phyloP scores from a whole-genome alignment of 305 asterid genomes.

The Fraxinus xanthoxyloides region DNA sequence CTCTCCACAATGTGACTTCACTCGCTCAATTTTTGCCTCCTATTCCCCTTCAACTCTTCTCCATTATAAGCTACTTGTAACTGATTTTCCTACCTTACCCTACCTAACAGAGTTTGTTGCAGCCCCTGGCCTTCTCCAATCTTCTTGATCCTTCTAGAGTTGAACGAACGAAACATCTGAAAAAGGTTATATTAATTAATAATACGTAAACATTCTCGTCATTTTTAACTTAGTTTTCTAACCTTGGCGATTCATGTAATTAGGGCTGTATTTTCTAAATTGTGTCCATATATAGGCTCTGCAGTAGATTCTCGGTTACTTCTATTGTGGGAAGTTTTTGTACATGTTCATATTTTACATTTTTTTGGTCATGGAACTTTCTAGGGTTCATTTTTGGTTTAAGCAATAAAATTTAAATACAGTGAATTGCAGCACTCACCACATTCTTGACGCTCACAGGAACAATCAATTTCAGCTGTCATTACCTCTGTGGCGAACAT shows the following conservation, averaged over 20 bases:
- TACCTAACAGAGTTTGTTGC: neutral
- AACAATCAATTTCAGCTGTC: constrained; percentile 87
- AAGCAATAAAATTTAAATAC: neutral
- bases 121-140: neutral
- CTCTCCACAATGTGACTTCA: neutral
- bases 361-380: neutral
- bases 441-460: constrained; percentile 53
- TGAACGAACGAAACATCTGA: neutral
- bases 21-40: neutral
- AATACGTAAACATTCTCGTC: neutral
- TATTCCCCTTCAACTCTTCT: neutral
- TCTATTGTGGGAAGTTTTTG: neutral
- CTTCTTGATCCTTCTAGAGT: neutral
- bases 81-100: neutral
- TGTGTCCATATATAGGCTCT: neutral
- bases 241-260: neutral
- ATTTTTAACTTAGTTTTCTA: neutral
- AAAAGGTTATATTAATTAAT: neutral
- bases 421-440: neutral
- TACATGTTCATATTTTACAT: neutral
- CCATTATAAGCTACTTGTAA: neutral
- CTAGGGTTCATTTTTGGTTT: neutral
- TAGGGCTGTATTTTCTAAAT: neutral
- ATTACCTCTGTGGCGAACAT: constrained; percentile 88
- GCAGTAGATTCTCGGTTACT: neutral